Conservation (phyloP, 257 asterid genomes). For the Solanum medicagineum region DNA sequence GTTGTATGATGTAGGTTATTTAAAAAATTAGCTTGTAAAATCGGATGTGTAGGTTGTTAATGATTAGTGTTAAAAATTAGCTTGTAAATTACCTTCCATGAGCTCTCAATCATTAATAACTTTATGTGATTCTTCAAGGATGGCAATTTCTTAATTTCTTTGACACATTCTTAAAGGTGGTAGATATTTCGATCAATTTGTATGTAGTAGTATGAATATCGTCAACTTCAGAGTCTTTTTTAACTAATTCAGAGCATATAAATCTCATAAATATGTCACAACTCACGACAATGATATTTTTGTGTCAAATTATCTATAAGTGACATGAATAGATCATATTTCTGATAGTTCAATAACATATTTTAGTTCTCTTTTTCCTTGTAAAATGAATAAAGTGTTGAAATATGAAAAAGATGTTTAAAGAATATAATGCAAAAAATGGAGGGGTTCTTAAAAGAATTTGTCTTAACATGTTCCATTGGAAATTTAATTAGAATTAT, state of each 20-base stretch:
- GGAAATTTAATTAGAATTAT: slow-evolving; percentile 13
- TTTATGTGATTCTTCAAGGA: slow-evolving; percentile 44
- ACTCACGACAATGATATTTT: neutral
- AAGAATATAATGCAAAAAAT: neutral
- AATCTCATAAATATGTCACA: neutral
- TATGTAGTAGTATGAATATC: no score
- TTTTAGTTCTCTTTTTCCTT: no score
- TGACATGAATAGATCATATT: neutral
- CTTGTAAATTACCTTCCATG: slow-evolving; percentile 38
- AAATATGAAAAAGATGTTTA: neutral
- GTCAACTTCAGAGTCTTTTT: no score
- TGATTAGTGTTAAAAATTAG: neutral
- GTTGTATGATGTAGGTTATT: neutral
- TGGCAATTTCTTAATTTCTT: no score
- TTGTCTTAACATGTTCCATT: neutral
- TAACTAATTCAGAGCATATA: no score
- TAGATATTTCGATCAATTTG: no score
- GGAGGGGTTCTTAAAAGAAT: neutral
- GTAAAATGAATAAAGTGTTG: neutral
- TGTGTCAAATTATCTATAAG: neutral
- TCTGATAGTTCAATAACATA: neutral
- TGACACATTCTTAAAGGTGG: no score
- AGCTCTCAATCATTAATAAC: slow-evolving; percentile 83
- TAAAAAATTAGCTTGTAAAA: neutral
- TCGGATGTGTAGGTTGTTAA: neutral